Evolutionary conservation across 257 asterid species (phyloP).

Genomic region (Anisodus acutangulus): DNA sequence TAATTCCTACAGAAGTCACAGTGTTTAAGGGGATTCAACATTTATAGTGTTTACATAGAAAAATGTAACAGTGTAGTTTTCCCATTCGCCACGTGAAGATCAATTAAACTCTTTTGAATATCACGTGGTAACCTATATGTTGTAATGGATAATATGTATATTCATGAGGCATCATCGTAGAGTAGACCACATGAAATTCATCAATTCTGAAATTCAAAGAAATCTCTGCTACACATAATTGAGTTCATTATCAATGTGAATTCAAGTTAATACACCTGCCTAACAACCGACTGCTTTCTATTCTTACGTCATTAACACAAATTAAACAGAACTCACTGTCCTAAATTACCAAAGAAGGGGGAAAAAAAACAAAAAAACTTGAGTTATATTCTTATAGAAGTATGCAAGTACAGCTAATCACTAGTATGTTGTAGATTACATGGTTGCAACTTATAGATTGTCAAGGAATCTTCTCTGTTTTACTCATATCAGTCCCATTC

Average conservation of each 20-base stretch:
- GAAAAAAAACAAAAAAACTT: too few relatives aligned
- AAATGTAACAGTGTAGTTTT: too few relatives aligned
- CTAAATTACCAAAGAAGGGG: neutral
- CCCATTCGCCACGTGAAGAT: too few relatives aligned
- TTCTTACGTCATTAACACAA: neutral
- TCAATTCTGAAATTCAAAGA: neutral
- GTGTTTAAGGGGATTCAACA: too few relatives aligned
- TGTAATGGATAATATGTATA: neutral
- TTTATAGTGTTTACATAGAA: too few relatives aligned
- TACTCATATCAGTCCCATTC: conserved; percentile 70
- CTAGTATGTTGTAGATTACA: neutral
- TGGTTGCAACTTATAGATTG: neutral
- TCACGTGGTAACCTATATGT: too few relatives aligned
- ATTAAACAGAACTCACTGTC: neutral
- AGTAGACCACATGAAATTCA: neutral
- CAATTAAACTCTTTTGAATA: too few relatives aligned
- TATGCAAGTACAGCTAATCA: too few relatives aligned
- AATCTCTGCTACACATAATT: neutral
- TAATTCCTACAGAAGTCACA: too few relatives aligned
- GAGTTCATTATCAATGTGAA: too few relatives aligned
- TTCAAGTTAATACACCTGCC: too few relatives aligned
- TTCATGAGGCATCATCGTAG: neutral
- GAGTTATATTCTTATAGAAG: too few relatives aligned
- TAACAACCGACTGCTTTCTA: neutral
- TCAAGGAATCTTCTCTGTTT: conserved; percentile 57